Conservation (phyloP, 306 rosid genomes). For the Fagus crenata region DNA sequence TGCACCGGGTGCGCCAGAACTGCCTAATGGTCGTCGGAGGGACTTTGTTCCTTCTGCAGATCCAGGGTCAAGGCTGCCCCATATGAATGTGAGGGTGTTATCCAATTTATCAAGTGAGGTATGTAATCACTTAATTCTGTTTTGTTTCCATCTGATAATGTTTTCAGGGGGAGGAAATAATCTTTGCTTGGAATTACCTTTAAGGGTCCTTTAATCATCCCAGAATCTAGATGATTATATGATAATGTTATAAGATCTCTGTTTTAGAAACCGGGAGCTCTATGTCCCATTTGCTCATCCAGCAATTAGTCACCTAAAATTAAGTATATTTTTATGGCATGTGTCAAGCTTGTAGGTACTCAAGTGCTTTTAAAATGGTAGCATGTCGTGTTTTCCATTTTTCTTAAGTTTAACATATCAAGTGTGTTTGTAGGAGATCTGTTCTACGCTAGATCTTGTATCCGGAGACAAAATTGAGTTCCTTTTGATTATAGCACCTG, state of each 20-base stretch:
- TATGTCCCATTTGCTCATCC: not conserved
- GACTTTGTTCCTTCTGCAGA: constrained; percentile 72
- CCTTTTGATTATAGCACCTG: constrained; percentile 70
- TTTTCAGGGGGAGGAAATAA: not conserved
- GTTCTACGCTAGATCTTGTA: constrained; percentile 76
- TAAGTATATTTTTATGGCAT: not conserved
- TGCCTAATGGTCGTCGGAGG: constrained; percentile 75
- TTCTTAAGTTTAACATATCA: constrained; percentile 1
- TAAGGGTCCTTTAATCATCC: not conserved
- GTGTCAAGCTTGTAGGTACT: not conserved
- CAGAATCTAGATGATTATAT: not conserved
- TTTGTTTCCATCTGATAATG: constrained; percentile 4
- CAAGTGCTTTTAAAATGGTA: not conserved
- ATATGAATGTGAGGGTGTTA: constrained; percentile 60
- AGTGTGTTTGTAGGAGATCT: constrained; percentile 42
- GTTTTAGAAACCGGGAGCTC: not conserved
- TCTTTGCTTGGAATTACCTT: not conserved
- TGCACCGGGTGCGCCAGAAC: constrained; percentile 39
- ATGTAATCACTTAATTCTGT: constrained; percentile 24
- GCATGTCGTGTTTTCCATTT: constrained; percentile 10
- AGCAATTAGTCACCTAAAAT: not conserved
- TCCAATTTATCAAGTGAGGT: constrained; percentile 56
- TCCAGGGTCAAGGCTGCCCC: constrained; percentile 91
- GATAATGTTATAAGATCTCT: not conserved
- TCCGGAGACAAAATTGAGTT: constrained; percentile 67